Evolutionary conservation across 2,329 filamentous ascomycete species (phyloP).

Genomic region (Sporothrix humicola): DNA sequence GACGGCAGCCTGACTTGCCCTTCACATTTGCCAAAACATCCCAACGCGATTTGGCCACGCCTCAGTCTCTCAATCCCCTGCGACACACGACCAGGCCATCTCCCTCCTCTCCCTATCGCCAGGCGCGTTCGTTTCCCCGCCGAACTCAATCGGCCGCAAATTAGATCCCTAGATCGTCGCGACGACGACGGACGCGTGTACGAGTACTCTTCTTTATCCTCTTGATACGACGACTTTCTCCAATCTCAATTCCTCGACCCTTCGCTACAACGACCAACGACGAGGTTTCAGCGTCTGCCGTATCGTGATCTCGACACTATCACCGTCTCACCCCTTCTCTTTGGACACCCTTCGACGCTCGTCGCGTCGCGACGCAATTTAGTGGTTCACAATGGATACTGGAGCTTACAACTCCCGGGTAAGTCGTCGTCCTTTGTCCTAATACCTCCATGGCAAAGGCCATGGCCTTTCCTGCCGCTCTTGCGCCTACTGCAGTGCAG

Average conservation of each 20-base stretch:
- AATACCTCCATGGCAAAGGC: background rate
- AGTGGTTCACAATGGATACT: conserved; percentile 34
- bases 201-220: background rate
- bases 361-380: conserved; percentile 30
- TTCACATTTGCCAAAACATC: background rate
- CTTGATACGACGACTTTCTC: background rate
- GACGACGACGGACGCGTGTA: conserved; percentile 16
- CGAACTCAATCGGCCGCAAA: conserved; percentile 13
- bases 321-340: background rate
- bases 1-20: background rate
- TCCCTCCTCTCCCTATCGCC: conserved; percentile 1
- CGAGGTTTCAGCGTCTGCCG: background rate
- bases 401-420: conserved; percentile 32
- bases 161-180: conserved; percentile 19
- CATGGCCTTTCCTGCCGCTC: background rate
- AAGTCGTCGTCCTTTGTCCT: background rate
- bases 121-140: conserved; percentile 16
- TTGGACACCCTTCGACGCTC: conserved; percentile 10
- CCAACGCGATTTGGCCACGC: background rate
- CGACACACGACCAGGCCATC: background rate
- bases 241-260: background rate
- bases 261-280: background rate
- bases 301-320: background rate
- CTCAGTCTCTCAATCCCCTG: background rate
- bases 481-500: background rate